Base-by-base conservation (phyloP, 2,329 filamentous ascomycete species). In the Trichoderma lentiforme region DNA sequence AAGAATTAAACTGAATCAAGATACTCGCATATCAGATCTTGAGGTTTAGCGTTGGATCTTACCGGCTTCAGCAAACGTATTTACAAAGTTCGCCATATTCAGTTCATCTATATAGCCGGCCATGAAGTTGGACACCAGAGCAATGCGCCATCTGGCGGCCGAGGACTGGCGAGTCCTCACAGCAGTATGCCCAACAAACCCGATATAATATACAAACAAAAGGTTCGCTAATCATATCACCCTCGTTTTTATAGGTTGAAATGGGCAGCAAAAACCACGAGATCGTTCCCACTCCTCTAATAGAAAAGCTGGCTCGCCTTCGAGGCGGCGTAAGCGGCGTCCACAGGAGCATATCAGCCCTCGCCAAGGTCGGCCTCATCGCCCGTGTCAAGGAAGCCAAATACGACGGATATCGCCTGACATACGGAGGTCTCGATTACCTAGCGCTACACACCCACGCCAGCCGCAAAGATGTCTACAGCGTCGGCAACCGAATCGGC, bases 111-210 rank as follows among this genome's bases (percentile, higher is more conserved):
- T 8, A 63, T 56, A 64, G 39, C 32, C 60, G 79, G 83, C 73
- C 75, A 99, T 99, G 96, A 97, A 96, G 86, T 90, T 99, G 81
- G 94, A 99, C 81, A 95, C 95, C 64, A 94, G 94, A 81, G 92
- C 93, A 64, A 91, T 99, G 84, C 94, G 97, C 81, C 95, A 99
- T 83, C 89, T 99, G 81, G 92, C 93, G 65, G 84, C 90, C 18
- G 96, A 98, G 83, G 96, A 99, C 86, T 99, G 97, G 94, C 90
- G 93, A 77, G 95, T 98, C 74, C 91, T 99, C 74, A 92, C 93
- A 79, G 96, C 94, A 78, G 95, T 97, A 91, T 74, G 90, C 82
- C 61, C 57, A 39, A 26, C 26, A 21, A 6, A 21, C 18, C 12
- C 39, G 12, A 6, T 11, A 26, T 34, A 47, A 15, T 39, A 34